These are phyloP conservation scores for Botrytis pseudocinerea DNA, from an alignment of 2,329 filamentous ascomycete genomes.

Conservation along the genomic window DNA sequence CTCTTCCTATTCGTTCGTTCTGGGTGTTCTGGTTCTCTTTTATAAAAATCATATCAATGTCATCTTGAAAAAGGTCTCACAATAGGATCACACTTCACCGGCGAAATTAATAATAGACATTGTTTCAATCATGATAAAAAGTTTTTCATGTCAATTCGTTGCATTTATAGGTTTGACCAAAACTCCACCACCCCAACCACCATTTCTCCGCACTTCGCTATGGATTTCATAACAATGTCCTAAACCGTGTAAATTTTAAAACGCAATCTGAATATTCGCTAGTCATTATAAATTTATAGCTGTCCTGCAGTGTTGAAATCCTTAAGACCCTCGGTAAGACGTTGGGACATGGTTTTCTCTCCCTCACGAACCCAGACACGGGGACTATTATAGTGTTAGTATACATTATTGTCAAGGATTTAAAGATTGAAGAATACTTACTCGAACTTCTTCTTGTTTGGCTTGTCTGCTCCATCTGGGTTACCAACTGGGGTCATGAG, in stretches of 20 bases:
- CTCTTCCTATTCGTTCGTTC: not conserved
- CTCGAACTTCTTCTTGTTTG: constrained; percentile 96
- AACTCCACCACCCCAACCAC: constrained; percentile 18
- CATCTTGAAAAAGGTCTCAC: not conserved
- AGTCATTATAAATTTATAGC: constrained; percentile 55
- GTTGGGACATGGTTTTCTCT: constrained; percentile 91
- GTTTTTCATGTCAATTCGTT: constrained; percentile 1
- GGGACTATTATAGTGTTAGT: constrained; percentile 11
- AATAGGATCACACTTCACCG: not conserved
- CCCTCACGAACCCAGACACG: constrained; percentile 89
- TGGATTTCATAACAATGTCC: constrained; percentile 22
- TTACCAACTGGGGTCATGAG: constrained; percentile 84
- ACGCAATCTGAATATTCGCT: constrained; percentile 10
- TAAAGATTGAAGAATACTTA: not conserved
- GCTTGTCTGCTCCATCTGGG: constrained; percentile 94
- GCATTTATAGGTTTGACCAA: constrained; percentile 19
- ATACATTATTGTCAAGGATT: not conserved
- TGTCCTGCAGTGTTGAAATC: constrained; percentile 88
- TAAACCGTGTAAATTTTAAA: constrained; percentile 20
- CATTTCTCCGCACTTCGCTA: constrained; percentile 17
- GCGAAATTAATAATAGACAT: not conserved
- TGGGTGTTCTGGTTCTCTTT: not conserved
- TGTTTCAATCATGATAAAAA: not conserved
- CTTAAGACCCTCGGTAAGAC: constrained; percentile 76
- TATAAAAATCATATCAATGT: too few species aligned